phyloP scores from a whole-genome alignment of 371 early-diverging fungal genomes.

The Zychaea mexicana region DNA sequence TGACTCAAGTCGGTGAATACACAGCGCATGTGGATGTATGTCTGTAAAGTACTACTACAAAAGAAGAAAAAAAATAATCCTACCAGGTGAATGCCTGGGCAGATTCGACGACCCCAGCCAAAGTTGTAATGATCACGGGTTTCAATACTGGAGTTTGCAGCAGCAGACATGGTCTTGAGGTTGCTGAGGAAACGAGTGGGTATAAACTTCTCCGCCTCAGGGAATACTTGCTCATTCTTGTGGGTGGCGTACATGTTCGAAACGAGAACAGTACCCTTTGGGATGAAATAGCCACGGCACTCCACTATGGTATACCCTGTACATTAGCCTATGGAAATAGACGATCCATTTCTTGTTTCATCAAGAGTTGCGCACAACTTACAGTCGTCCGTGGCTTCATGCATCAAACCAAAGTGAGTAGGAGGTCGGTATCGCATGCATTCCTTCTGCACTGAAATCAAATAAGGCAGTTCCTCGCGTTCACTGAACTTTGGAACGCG shows the following conservation, averaged over 20 bases:
- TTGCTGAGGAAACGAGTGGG: slow-evolving; percentile 28
- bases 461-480: slow-evolving; percentile 22
- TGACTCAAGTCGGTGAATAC: background rate
- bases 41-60: background rate
- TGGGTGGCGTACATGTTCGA: slow-evolving; percentile 26
- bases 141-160: slow-evolving; percentile 14
- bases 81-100: slow-evolving; percentile 22
- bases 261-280: slow-evolving; percentile 31
- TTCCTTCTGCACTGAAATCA: slow-evolving; percentile 25
- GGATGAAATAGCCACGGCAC: slow-evolving; percentile 35
- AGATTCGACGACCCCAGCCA: slow-evolving; percentile 22
- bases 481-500: slow-evolving; percentile 20
- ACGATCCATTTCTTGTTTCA: background rate
- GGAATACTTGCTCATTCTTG: slow-evolving; percentile 6
- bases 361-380: background rate
- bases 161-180: slow-evolving; percentile 13
- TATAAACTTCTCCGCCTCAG: slow-evolving; percentile 20
- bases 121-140: slow-evolving; percentile 19
- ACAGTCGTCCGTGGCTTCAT: slow-evolving; percentile 21
- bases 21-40: no score
- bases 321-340: background rate
- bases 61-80: background rate
- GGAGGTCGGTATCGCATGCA: slow-evolving; percentile 25
- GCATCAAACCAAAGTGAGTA: slow-evolving; percentile 17
- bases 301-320: slow-evolving; percentile 1